Evolutionary conservation across 2,329 filamentous ascomycete species (phyloP), one percentile per base, ranked within the genome.

Genomic region (Dactylellina haptotyla): DNA sequence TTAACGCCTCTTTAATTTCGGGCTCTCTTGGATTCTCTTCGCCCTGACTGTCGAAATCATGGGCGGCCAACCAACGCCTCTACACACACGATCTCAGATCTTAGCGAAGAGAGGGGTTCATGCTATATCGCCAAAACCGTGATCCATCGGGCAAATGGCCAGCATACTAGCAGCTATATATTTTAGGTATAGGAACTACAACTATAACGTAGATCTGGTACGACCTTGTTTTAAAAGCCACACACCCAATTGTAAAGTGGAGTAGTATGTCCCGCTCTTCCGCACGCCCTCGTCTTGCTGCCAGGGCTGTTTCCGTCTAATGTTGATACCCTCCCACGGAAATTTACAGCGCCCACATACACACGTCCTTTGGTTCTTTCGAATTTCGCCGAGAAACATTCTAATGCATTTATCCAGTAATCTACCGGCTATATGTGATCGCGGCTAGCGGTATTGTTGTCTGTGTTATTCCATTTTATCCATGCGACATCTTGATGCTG

Each of bases 221-320:
- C 32, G 32, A 34, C 32, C 32, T n/a, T n/a, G n/a, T n/a, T n/a
- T n/a, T 6, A 34, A 34, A 34, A 34, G 32, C 14, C 32, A 14
- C 32, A 34, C 32, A 34, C 32, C 32, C 32, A 34, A 30, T 51
- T 51, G 23, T 51, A 51, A 51, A 51, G 46, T 51, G 46, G 46
- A 30, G 20, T 18, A 51, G 32, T 18, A 23, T 28, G n/a, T 51
- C 46, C 46, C 43, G 20, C 43, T 6, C 14, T 4, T 25, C 43
- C 43, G 20, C 20, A 20, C 25, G 4, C 4, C 39, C 39, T n/a
- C 8, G 6, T 34, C 32, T 34, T 34, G 6, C 32, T 6, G 16
- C 39, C 39, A 43, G 39, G 39, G 39, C 32, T 34, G 39, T 43
- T 18, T 10, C 39, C n/a, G 39, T 43, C n/a, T 43, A 43, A 43